Conservation (phyloP, 192 early-diverging fungal species). For the Anaeromyces robustus region DNA sequence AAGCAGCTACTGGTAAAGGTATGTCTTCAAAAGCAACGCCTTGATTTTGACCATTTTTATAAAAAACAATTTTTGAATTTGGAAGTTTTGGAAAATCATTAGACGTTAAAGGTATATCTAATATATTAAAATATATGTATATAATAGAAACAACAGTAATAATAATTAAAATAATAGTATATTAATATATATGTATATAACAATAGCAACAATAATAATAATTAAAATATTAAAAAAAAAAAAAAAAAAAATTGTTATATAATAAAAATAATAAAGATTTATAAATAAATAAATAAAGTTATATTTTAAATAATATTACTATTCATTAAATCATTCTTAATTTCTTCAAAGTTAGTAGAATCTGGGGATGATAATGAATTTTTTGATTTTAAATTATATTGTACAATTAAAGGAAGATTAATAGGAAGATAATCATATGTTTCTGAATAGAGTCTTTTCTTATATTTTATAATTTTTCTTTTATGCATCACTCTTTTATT, state of each 20-base stretch:
- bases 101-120: background rate
- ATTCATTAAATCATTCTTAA: background rate
- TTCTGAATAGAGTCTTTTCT: background rate
- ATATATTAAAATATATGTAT: too few species aligned
- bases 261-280: too few species aligned
- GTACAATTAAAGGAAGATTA: background rate
- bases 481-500: background rate
- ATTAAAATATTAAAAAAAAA: too few species aligned
- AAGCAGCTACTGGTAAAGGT: slow-evolving; percentile 16
- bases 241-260: too few species aligned
- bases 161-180: too few species aligned
- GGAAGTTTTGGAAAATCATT: slow-evolving; percentile 7
- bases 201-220: too few species aligned
- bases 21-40: slow-evolving; percentile 37
- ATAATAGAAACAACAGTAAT: too few species aligned
- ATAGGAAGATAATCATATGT: background rate
- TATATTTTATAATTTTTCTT: background rate
- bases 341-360: background rate
- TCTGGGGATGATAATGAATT: background rate
- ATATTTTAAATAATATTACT: background rate
- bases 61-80: slow-evolving; percentile 38
- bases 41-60: slow-evolving; percentile 46
- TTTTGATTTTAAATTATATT: background rate
- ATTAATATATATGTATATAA: too few species aligned
- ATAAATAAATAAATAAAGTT: too few species aligned